Evolutionary conservation across 2,329 filamentous ascomycete species (phyloP).

Genomic region (Talaromyces sp.): DNA sequence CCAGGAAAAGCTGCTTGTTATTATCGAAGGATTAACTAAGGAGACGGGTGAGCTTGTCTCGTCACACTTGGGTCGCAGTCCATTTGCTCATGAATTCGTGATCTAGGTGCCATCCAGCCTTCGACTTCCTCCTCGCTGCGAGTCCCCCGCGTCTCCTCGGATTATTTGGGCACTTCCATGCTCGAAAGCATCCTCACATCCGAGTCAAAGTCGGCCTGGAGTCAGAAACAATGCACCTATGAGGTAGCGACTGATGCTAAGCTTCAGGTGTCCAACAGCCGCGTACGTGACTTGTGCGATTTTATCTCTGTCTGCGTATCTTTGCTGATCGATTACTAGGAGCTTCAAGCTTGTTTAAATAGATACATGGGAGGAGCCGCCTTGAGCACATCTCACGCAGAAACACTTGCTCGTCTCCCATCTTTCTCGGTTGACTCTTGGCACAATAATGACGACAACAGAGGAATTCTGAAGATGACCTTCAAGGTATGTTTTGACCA

Average conservation of each 20-base stretch:
- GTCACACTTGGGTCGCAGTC: not conserved
- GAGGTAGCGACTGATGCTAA: conserved; percentile 7
- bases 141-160: conserved; percentile 16
- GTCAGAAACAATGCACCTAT: conserved; percentile 19
- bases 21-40: conserved; percentile 55
- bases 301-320: not conserved
- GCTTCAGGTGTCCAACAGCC: conserved; percentile 29
- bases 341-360: conserved; percentile 8
- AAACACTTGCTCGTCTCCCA: conserved; percentile 1
- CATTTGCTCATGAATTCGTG: not conserved
- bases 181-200: conserved; percentile 7
- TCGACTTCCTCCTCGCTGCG: not conserved
- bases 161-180: conserved; percentile 13
- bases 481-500: conserved; percentile 5
- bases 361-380: not conserved
- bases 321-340: conserved; percentile 19
- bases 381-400: not conserved
- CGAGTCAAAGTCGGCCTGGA: conserved; percentile 20
- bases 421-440: conserved; percentile 6
- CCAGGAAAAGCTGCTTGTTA: conserved; percentile 29
- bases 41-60: conserved; percentile 50
- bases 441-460: conserved; percentile 8
- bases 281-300: not conserved
- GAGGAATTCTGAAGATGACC: conserved; percentile 6
- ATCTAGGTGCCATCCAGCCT: conserved; percentile 13